Evolutionary conservation across 495 filamentous ascomycete species (phyloP).

Genomic region (Neurospora sp.): DNA sequence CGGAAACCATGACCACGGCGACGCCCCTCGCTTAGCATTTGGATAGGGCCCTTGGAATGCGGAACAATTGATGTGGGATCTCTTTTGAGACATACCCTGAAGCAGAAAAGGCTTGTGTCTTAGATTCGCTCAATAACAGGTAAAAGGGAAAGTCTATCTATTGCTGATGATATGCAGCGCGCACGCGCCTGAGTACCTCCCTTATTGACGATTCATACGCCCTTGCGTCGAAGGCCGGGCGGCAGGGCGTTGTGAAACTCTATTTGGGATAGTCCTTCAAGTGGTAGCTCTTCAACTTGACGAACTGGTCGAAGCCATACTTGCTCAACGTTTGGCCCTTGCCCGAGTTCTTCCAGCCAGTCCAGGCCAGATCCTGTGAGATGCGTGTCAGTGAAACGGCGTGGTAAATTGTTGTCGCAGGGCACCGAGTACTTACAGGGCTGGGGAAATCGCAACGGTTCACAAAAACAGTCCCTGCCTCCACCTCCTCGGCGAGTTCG

Average conservation of each 20-base stretch:
- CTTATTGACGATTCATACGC: slow-evolving; percentile 8
- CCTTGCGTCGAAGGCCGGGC: slow-evolving; percentile 8
- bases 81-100: slow-evolving; percentile 1
- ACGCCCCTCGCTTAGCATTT: neutral
- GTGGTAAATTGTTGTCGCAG: neutral
- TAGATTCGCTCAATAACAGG: neutral
- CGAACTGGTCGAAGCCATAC: slow-evolving; percentile 89
- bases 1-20: neutral
- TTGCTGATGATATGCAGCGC: slow-evolving; percentile 2
- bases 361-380: slow-evolving; percentile 85
- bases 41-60: neutral
- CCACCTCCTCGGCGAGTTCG: slow-evolving; percentile 66
- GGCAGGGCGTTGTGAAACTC: slow-evolving; percentile 14
- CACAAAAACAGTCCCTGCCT: slow-evolving; percentile 94
- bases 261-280: slow-evolving; percentile 78
- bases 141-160: neutral
- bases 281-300: slow-evolving; percentile 93
- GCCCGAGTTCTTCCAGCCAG: slow-evolving; percentile 94
- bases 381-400: slow-evolving; percentile 5
- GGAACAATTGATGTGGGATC: neutral
- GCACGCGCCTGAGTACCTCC: slow-evolving; percentile 8
- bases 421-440: slow-evolving; percentile 53
- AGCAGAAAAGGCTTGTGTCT: neutral
- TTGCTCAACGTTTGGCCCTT: slow-evolving; percentile 81
- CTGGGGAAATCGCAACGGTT: slow-evolving; percentile 90